Percentiles rank a stretch among this genome's conserved stretches.
Evolutionary conservation across 1,284 basidiomycete genomes (phyloP).

Genomic region (Veloporphyrellus conicus): DNA sequence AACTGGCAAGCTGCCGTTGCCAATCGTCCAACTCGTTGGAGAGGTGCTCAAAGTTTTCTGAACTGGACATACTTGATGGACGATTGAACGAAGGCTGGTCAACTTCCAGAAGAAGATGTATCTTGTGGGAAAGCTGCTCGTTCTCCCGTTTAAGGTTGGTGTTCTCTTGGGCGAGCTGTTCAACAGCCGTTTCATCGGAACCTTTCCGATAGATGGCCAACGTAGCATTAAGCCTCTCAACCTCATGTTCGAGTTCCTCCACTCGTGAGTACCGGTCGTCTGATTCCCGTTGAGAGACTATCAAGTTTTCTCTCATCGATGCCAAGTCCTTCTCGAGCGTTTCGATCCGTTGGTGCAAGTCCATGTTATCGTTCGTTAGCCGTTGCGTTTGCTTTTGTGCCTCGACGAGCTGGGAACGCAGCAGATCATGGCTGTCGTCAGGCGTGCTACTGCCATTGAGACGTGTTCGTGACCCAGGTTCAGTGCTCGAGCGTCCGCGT

Average conservation of each 20-base stretch:
- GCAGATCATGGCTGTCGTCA: slow-evolving; percentile 60
- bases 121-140: slow-evolving; percentile 80
- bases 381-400: slow-evolving; percentile 70
- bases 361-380: slow-evolving; percentile 67
- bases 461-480: slow-evolving; percentile 56
- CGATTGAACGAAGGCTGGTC: slow-evolving; percentile 71
- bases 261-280: slow-evolving; percentile 72
- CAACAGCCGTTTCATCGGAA: slow-evolving; percentile 63
- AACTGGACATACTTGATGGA: slow-evolving; percentile 70
- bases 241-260: slow-evolving; percentile 75
- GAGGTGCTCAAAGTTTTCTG: slow-evolving; percentile 76
- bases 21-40: slow-evolving; percentile 78
- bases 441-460: slow-evolving; percentile 81
- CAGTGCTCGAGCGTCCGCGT: slow-evolving; percentile 53
- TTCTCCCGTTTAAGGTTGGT: slow-evolving; percentile 75
- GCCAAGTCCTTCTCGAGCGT: slow-evolving; percentile 72
- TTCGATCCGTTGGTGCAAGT: slow-evolving; percentile 71
- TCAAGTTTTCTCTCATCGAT: slow-evolving; percentile 67
- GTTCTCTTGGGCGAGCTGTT: slow-evolving; percentile 77
- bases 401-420: slow-evolving; percentile 66
- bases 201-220: slow-evolving; percentile 72
- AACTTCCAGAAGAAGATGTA: slow-evolving; percentile 78
- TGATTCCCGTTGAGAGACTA: slow-evolving; percentile 68
- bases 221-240: slow-evolving; percentile 73
- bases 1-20: slow-evolving; percentile 74